Conservation (phyloP, 2,329 filamentous ascomycete genomes). For the Aspergillus neoniger region DNA sequence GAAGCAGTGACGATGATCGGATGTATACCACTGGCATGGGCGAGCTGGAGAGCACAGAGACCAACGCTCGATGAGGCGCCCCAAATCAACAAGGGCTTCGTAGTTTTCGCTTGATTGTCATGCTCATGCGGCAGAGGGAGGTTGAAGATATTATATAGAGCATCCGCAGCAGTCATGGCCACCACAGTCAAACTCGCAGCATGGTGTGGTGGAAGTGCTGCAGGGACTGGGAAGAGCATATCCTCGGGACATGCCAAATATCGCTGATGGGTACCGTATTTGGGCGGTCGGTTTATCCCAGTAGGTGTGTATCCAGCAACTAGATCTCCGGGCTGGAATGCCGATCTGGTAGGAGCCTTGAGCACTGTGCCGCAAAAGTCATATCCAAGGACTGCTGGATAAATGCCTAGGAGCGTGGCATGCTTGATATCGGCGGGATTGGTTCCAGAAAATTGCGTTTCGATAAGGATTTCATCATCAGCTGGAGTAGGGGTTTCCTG, state of each 20-base stretch:
- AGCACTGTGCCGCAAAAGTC: constrained; percentile 9
- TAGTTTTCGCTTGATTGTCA: not conserved
- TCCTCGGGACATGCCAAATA: constrained; percentile 1
- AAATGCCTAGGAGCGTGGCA: constrained; percentile 3
- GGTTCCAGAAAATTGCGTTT: not conserved
- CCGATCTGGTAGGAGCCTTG: not conserved
- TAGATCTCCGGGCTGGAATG: not conserved
- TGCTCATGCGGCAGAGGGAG: not conserved
- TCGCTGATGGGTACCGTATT: constrained; percentile 3
- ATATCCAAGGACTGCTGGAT: constrained; percentile 7
- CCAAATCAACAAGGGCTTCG: constrained; percentile 2
- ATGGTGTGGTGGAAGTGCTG: not conserved
- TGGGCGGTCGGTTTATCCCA: not conserved
- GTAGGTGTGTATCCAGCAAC: not conserved
- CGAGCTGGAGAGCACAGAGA: constrained; percentile 4
- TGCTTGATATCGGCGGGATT: constrained; percentile 12
- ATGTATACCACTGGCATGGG: constrained; percentile 5
- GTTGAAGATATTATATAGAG: not conserved
- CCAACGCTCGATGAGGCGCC: constrained; percentile 8
- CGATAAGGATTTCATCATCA: too few relatives aligned
- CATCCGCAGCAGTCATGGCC: not conserved
- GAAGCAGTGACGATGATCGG: constrained; percentile 32
- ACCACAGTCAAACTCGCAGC: not conserved
- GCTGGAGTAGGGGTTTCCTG: too few relatives aligned
- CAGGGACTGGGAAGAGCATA: constrained; percentile 6